phyloP scores from a whole-genome alignment of 257 asterid genomes.

The Scutellaria minor region DNA sequence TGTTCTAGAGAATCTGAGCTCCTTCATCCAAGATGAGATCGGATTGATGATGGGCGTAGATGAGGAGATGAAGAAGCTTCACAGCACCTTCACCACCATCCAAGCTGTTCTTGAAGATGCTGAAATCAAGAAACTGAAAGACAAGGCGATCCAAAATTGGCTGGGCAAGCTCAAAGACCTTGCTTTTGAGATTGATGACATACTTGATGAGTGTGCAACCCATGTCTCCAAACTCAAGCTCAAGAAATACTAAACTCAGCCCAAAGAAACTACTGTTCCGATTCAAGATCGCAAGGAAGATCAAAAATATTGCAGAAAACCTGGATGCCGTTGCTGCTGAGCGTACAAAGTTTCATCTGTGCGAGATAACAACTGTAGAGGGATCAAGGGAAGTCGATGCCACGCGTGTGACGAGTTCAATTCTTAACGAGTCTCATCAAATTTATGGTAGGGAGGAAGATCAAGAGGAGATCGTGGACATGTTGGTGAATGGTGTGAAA shows the following conservation, averaged over 20 bases:
- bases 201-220: constrained; percentile 36
- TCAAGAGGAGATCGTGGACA: constrained; percentile 33
- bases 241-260: background rate
- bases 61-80: constrained; percentile 40
- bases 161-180: constrained; percentile 36
- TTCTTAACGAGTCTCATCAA: constrained; percentile 22
- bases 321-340: constrained; percentile 3
- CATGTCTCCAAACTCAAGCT: too few species aligned
- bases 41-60: constrained; percentile 41
- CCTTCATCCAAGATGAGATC: constrained; percentile 33
- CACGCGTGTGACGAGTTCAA: constrained; percentile 41
- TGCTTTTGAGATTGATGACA: constrained; percentile 39
- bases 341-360: background rate
- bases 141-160: constrained; percentile 32
- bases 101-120: constrained; percentile 48
- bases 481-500: too few species aligned
- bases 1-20: constrained; percentile 20
- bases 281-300: background rate
- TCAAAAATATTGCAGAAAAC: constrained; percentile 20
- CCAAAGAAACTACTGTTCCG: background rate
- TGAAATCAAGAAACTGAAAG: constrained; percentile 24
- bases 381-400: background rate
- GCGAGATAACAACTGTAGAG: background rate
- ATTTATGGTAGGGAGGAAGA: constrained; percentile 41
- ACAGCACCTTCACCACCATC: constrained; percentile 34